These are phyloP conservation scores for Solanum gracilifrons DNA, from an alignment of 257 asterid genomes.

Conservation along the genomic window DNA sequence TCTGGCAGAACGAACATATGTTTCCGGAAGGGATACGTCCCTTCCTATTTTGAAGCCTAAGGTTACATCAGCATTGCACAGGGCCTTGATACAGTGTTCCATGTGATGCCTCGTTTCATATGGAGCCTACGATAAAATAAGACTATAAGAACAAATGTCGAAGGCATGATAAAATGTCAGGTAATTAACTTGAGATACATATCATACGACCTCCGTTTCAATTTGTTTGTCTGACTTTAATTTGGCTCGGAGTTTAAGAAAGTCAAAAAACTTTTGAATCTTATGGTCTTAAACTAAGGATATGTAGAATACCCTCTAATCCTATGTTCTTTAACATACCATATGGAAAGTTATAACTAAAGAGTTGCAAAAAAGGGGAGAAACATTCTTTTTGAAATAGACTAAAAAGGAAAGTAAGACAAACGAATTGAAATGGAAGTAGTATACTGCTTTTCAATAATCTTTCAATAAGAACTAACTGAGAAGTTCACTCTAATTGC, in stretches of 20 bases:
- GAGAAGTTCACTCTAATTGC: neutral
- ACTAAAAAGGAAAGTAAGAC: neutral
- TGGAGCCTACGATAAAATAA: constrained; percentile 50
- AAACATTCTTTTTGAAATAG: no score
- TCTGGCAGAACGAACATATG: constrained; percentile 63
- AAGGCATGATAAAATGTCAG: neutral
- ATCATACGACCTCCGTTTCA: neutral
- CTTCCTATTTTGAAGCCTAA: constrained; percentile 77
- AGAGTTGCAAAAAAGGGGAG: no score
- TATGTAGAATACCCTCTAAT: no score
- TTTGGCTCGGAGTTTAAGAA: no score
- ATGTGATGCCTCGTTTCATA: constrained; percentile 77
- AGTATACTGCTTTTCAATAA: neutral
- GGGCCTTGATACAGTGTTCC: constrained; percentile 80
- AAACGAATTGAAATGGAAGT: neutral
- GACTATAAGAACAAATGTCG: neutral
- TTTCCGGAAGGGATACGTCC: constrained; percentile 70
- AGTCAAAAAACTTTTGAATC: no score
- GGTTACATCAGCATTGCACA: constrained; percentile 81
- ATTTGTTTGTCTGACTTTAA: neutral
- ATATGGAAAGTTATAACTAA: no score
- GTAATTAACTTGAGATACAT: neutral
- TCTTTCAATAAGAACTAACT: neutral
- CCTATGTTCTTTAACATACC: no score
- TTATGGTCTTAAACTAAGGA: no score